phyloP scores from a whole-genome alignment of 2,329 filamentous ascomycete genomes.

The Penicillium sp. region DNA sequence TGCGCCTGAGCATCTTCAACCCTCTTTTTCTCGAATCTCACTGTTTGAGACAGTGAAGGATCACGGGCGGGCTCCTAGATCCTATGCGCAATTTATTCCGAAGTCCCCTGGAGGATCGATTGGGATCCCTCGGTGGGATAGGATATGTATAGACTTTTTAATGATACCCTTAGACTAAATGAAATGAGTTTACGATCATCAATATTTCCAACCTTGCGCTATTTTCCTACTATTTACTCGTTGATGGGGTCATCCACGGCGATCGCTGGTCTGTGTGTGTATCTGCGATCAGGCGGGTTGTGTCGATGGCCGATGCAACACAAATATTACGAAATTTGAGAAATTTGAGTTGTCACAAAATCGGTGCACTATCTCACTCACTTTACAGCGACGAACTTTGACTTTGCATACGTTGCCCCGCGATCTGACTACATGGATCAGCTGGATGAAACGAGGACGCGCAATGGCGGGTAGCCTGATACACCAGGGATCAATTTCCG shows the following conservation, averaged over 20 bases:
- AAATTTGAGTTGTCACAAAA: not conserved
- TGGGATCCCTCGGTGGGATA: not conserved
- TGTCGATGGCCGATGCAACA: not conserved
- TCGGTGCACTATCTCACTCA: not conserved
- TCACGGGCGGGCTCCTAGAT: not conserved
- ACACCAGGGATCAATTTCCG: not conserved
- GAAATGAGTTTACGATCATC: constrained; percentile 7
- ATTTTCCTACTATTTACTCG: not conserved
- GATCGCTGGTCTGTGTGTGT: not conserved
- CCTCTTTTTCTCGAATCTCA: not conserved
- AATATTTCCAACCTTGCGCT: not conserved
- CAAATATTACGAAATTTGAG: not conserved
- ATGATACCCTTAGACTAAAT: constrained; percentile 13
- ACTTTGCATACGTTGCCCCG: not conserved
- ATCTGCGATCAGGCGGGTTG: not conserved
- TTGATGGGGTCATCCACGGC: not conserved
- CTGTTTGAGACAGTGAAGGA: not conserved
- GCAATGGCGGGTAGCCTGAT: constrained; percentile 1
- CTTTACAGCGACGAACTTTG: not conserved
- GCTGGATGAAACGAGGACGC: constrained; percentile 3
- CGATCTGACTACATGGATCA: not conserved
- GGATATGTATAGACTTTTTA: constrained; percentile 7
- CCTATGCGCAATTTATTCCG: not conserved
- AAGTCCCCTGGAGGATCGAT: not conserved
- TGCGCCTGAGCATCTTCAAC: constrained; percentile 9